Evolutionary conservation across 2,329 filamentous ascomycete species (phyloP).

Genomic region (Pseudogymnoascus sp.): DNA sequence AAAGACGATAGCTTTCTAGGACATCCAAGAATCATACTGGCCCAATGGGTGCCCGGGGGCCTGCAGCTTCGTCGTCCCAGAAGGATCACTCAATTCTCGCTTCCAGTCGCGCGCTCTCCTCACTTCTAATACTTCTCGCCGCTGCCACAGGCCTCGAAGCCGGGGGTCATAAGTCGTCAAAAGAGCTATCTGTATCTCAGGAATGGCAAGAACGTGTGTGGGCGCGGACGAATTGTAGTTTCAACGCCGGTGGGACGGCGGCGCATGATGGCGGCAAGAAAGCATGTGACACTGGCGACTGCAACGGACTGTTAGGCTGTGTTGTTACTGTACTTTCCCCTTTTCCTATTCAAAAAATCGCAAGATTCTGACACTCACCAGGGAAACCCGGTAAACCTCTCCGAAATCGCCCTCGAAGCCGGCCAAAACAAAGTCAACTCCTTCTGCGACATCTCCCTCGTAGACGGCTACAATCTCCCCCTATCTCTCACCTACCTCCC

Average conservation of each 20-base stretch:
- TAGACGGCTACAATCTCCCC: constrained; percentile 77
- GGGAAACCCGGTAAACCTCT: constrained; percentile 68
- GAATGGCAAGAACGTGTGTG: constrained; percentile 78
- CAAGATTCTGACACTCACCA: constrained; percentile 28
- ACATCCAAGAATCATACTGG: neutral
- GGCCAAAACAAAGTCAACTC: constrained; percentile 52
- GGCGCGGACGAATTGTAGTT: constrained; percentile 77
- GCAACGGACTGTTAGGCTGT: constrained; percentile 61
- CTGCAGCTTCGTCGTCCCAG: neutral
- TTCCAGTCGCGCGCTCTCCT: neutral
- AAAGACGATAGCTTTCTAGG: neutral
- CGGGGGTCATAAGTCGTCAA: constrained; percentile 37
- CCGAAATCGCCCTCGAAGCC: constrained; percentile 69
- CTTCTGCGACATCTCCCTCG: constrained; percentile 78
- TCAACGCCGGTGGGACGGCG: constrained; percentile 54
- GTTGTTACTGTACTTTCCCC: constrained; percentile 52
- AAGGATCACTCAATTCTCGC: neutral
- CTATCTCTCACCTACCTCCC: constrained; percentile 54
- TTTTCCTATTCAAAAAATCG: neutral
- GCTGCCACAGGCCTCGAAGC: constrained; percentile 23
- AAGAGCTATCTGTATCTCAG: constrained; percentile 54
- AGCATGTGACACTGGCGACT: constrained; percentile 69
- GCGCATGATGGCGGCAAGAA: constrained; percentile 38
- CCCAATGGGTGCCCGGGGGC: neutral
- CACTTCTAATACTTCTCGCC: constrained; percentile 4